These are phyloP conservation scores for Heteromeles arbutifolia DNA, from an alignment of 306 rosid genomes.

Conservation along the genomic window DNA sequence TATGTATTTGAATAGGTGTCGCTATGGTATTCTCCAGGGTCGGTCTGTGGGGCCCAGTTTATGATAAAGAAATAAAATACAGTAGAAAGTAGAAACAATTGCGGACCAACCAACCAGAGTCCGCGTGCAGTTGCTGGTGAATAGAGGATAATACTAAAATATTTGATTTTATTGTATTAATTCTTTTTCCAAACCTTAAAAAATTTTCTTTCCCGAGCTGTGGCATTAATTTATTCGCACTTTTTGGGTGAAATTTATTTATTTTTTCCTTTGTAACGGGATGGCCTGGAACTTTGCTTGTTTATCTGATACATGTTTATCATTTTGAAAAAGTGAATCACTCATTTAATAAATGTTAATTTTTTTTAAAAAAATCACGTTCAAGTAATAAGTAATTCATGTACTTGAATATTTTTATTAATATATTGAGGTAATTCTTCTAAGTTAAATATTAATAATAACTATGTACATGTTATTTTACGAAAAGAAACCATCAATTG, in stretches of 20 bases:
- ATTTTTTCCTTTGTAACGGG: not conserved
- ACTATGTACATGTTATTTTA: no score
- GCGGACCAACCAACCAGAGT: constrained; percentile 66
- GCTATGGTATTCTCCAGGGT: constrained; percentile 52
- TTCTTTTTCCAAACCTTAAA: constrained; percentile 24
- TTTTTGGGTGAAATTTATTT: constrained; percentile 1
- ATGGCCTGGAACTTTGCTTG: not conserved
- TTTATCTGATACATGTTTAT: not conserved
- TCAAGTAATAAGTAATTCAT: no score
- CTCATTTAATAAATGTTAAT: no score
- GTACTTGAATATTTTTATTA: no score
- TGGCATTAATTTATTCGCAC: constrained; percentile 34
- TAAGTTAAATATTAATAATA: no score
- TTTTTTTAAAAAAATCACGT: no score
- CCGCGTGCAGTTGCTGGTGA: constrained; percentile 51
- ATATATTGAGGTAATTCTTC: no score
- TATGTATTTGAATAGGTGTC: constrained; percentile 68
- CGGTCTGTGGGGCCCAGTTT: constrained; percentile 50
- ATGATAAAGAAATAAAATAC: not conserved
- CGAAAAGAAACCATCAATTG: no score
- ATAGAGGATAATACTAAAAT: not conserved
- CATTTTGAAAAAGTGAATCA: no score
- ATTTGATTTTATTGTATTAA: not conserved
- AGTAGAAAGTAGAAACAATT: not conserved
- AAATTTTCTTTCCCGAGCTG: constrained; percentile 1